Evolutionary conservation across 306 rosid species (phyloP).

Genomic region (Luffa acutangula): DNA sequence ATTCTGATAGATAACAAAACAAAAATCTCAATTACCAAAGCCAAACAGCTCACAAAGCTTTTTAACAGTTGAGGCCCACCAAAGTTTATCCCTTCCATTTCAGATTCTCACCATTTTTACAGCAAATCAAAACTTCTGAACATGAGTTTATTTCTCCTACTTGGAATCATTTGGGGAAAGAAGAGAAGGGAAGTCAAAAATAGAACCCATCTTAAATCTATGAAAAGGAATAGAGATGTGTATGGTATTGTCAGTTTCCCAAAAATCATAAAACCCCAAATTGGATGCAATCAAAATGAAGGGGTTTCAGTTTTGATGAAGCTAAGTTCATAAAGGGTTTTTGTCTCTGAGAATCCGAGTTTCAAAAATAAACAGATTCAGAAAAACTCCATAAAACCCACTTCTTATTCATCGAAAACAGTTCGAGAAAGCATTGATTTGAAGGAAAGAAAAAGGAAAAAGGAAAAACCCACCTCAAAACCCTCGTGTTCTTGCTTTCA

Average conservation of each 20-base stretch:
- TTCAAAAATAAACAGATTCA: background rate
- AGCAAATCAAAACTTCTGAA: background rate
- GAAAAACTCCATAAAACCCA: background rate
- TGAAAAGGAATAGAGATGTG: background rate
- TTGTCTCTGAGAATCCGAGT: background rate
- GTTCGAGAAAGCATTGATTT: constrained; percentile 2
- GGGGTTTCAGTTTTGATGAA: background rate
- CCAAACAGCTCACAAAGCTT: constrained; percentile 29
- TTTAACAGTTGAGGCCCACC: constrained; percentile 40
- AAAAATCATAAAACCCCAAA: background rate
- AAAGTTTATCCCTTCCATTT: constrained; percentile 3
- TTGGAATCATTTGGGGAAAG: background rate
- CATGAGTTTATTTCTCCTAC: background rate
- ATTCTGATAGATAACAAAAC: constrained; percentile 11
- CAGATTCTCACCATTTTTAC: constrained; percentile 4
- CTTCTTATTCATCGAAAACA: background rate
- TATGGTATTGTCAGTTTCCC: background rate
- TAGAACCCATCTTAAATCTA: background rate
- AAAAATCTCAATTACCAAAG: constrained; percentile 30
- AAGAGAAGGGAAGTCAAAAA: background rate
- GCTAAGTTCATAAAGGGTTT: background rate
- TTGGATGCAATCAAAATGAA: background rate
- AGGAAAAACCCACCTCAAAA: constrained; percentile 9
- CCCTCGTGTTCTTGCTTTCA: background rate
- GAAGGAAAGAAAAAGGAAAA: constrained; percentile 1